These are phyloP conservation scores for Lipomyces yamanashiensis DNA, from an alignment of 805 yeast genomes.

Conservation along the genomic window DNA sequence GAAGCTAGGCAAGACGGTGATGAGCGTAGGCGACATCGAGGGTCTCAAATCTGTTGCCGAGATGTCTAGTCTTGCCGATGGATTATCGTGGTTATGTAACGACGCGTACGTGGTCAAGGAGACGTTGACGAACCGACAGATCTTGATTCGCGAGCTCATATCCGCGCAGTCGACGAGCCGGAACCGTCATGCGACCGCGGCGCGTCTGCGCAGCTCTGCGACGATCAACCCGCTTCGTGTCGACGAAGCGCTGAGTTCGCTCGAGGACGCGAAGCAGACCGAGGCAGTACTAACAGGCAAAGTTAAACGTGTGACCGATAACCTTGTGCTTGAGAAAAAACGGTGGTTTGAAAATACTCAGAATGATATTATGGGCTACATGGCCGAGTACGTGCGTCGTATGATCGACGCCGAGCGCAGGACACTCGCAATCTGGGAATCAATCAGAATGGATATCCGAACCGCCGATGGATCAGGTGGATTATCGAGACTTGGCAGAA, in stretches of 20 bases:
- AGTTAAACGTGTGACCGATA: slow-evolving; percentile 80
- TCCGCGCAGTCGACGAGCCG: slow-evolving; percentile 78
- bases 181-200: slow-evolving; percentile 70
- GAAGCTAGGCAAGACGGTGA: slow-evolving; percentile 69
- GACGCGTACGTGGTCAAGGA: slow-evolving; percentile 91
- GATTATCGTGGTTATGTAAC: slow-evolving; percentile 61
- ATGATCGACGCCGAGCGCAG: slow-evolving; percentile 87
- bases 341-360: slow-evolving; percentile 67
- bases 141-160: slow-evolving; percentile 84
- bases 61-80: slow-evolving; percentile 77
- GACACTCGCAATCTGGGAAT: slow-evolving; percentile 72
- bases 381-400: slow-evolving; percentile 66
- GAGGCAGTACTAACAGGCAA: slow-evolving; percentile 80
- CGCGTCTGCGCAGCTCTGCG: slow-evolving; percentile 67
- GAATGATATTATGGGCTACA: slow-evolving; percentile 54
- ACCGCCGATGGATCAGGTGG: slow-evolving; percentile 80
- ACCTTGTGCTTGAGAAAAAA: slow-evolving; percentile 75
- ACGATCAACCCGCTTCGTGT: slow-evolving; percentile 84
- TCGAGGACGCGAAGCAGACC: slow-evolving; percentile 75
- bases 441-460: slow-evolving; percentile 70
- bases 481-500: slow-evolving; percentile 76
- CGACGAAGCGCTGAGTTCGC: slow-evolving; percentile 81
- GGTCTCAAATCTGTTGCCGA: slow-evolving; percentile 72
- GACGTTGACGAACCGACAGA: slow-evolving; percentile 87
- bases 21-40: slow-evolving; percentile 75